Conservation (phyloP, 2,329 filamentous ascomycete genomes). For the Amauroascus verrucosus region DNA sequence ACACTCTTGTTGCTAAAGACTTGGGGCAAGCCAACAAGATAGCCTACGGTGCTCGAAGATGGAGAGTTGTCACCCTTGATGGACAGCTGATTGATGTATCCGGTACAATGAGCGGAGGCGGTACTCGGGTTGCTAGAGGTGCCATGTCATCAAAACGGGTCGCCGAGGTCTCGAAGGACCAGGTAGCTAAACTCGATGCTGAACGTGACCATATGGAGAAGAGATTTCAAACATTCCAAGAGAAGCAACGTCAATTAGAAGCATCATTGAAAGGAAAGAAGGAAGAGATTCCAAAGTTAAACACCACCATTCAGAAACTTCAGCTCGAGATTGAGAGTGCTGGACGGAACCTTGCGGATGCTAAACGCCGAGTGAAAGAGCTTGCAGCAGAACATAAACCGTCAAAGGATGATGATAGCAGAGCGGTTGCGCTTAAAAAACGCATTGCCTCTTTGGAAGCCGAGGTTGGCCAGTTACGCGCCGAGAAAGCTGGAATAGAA, state of each 20-base stretch:
- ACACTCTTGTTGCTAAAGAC: slow-evolving; percentile 86
- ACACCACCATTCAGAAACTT: slow-evolving; percentile 87
- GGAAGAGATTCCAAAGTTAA: slow-evolving; percentile 69
- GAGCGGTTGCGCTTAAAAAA: slow-evolving; percentile 62
- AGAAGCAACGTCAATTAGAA: slow-evolving; percentile 73
- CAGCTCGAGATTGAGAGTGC: slow-evolving; percentile 79
- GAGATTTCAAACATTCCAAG: slow-evolving; percentile 73
- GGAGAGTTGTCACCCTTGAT: slow-evolving; percentile 91
- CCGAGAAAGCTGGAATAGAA: slow-evolving; percentile 81
- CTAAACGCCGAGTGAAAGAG: slow-evolving; percentile 76
- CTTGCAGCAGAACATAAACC: slow-evolving; percentile 69
- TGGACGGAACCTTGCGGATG: slow-evolving; percentile 71
- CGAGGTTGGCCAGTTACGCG: slow-evolving; percentile 68
- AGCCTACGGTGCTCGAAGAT: slow-evolving; percentile 83
- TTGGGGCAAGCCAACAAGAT: slow-evolving; percentile 95
- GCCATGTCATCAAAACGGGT: slow-evolving; percentile 94
- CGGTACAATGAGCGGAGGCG: slow-evolving; percentile 97
- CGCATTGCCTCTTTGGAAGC: slow-evolving; percentile 64
- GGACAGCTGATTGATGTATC: slow-evolving; percentile 96
- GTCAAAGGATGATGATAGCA: slow-evolving; percentile 67
- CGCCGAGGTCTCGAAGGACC: slow-evolving; percentile 76
- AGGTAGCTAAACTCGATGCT: slow-evolving; percentile 74
- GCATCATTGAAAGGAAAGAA: slow-evolving; percentile 59
- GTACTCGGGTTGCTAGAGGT: slow-evolving; percentile 77
- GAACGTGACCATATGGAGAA: slow-evolving; percentile 78